Conservation (phyloP, 768 basidiomycete genomes). For the Trichaptum fuscoviolaceum region DNA sequence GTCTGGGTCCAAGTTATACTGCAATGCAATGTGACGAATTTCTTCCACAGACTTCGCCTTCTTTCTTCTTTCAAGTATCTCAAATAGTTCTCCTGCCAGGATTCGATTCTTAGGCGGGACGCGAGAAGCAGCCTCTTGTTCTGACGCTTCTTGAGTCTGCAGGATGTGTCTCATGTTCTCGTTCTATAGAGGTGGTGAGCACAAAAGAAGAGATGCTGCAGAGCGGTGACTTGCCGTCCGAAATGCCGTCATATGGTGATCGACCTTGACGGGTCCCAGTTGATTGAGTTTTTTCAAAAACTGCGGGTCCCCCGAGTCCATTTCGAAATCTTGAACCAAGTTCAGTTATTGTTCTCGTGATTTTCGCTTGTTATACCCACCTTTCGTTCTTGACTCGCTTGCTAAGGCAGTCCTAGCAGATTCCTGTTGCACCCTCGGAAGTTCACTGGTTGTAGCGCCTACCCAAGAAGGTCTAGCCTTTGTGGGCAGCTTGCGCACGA, state of each 20-base stretch:
- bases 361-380: conserved; percentile 22
- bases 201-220: neutral
- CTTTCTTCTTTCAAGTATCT: conserved; percentile 63
- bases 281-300: conserved; percentile 58
- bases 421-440: conserved; percentile 15
- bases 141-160: conserved; percentile 48
- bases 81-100: conserved; percentile 44
- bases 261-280: conserved; percentile 66
- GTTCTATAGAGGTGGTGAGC: neutral
- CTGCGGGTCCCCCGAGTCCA: conserved; percentile 67
- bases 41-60: conserved; percentile 33
- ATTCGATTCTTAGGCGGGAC: conserved; percentile 46
- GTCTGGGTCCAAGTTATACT: conserved; percentile 49
- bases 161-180: conserved; percentile 41
- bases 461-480: conserved; percentile 33
- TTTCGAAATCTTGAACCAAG: conserved; percentile 44
- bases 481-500: conserved; percentile 49
- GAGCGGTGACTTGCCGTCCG: conserved; percentile 16
- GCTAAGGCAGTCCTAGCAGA: conserved; percentile 27
- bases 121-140: conserved; percentile 43
- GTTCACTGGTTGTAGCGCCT: conserved; percentile 44
- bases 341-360: conserved; percentile 5
- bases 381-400: conserved; percentile 48
- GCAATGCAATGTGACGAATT: conserved; percentile 44
- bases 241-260: conserved; percentile 52